Percentiles rank a stretch among this genome's conserved stretches.
Evolutionary conservation across 2,329 filamentous ascomycete species (phyloP).

Genomic region (Colletotrichum sp.): DNA sequence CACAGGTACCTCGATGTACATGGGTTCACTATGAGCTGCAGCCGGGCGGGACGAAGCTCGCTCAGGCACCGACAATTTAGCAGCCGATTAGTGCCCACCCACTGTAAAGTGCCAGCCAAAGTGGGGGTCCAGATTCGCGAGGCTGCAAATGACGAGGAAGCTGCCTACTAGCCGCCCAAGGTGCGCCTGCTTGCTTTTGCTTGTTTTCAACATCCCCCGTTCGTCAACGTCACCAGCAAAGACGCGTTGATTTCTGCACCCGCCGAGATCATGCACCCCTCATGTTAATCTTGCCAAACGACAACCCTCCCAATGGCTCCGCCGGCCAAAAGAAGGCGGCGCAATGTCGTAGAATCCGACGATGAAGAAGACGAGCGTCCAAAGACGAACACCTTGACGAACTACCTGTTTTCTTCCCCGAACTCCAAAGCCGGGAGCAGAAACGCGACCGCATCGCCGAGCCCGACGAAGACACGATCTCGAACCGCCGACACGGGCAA

Average conservation of each 20-base stretch:
- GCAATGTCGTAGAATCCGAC: slow-evolving; percentile 58
- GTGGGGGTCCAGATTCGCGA: slow-evolving; percentile 8
- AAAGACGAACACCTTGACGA: slow-evolving; percentile 52
- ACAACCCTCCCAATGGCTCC: slow-evolving; percentile 53
- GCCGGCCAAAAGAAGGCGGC: slow-evolving; percentile 64
- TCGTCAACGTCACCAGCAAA: background rate
- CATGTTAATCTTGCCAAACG: slow-evolving; percentile 7
- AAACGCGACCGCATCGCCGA: slow-evolving; percentile 43
- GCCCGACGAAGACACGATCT: slow-evolving; percentile 38
- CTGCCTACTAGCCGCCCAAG: slow-evolving; percentile 1
- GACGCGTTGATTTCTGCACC: background rate
- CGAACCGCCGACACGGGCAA: background rate
- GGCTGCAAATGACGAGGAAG: slow-evolving; percentile 13
- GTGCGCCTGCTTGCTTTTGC: background rate
- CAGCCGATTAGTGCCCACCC: background rate
- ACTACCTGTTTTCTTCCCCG: slow-evolving; percentile 61
- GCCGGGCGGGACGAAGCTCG: background rate
- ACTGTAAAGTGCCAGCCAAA: background rate
- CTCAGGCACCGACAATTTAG: background rate
- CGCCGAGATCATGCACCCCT: slow-evolving; percentile 1
- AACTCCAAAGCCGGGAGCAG: slow-evolving; percentile 40
- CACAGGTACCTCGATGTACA: background rate
- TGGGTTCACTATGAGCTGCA: background rate
- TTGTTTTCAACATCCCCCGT: background rate
- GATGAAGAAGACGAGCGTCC: slow-evolving; percentile 50